Evolutionary conservation across 345 rosid species (phyloP).

Genomic region (Triadica sebifera): DNA sequence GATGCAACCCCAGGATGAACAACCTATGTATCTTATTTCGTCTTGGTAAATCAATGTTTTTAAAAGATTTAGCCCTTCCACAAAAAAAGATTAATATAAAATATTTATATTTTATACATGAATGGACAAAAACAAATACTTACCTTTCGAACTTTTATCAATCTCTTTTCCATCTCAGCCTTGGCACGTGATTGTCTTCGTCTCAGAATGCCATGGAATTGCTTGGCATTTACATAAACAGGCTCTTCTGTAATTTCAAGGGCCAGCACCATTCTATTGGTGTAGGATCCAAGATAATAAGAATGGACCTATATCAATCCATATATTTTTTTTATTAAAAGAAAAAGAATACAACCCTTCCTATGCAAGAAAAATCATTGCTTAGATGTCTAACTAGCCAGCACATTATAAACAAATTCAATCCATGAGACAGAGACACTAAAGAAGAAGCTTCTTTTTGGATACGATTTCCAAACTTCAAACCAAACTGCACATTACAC

Average conservation of each 20-base stretch:
- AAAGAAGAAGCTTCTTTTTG: background rate
- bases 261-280: constrained; percentile 19
- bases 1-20: no score
- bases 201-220: constrained; percentile 35
- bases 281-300: background rate
- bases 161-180: constrained; percentile 22
- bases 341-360: background rate
- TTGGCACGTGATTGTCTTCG: constrained; percentile 30
- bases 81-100: background rate
- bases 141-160: constrained; percentile 25
- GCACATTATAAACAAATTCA: background rate
- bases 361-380: no score
- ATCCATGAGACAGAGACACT: background rate
- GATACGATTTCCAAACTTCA: background rate
- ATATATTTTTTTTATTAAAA: background rate
- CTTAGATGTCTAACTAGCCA: background rate
- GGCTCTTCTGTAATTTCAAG: constrained; percentile 25
- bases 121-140: background rate
- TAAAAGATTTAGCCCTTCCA: no score
- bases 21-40: no score
- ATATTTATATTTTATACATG: background rate
- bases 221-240: constrained; percentile 37
- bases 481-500: background rate
- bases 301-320: constrained; percentile 10
- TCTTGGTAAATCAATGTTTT: no score